These are phyloP conservation scores for Cercospora berteroae DNA, from an alignment of 2,329 filamentous ascomycete species.

Conservation along the genomic window DNA sequence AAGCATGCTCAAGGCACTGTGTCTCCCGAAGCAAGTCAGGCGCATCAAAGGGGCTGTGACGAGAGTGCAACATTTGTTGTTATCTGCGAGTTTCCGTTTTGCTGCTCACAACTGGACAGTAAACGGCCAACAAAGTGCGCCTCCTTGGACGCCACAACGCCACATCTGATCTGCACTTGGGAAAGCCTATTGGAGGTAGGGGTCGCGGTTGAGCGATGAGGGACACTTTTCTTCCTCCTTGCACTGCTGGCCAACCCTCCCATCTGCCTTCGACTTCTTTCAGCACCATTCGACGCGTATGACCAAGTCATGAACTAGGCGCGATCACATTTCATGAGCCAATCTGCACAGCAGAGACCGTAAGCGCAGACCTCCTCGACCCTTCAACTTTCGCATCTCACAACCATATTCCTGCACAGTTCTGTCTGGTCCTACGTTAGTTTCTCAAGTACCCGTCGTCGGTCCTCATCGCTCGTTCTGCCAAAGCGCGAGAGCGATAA, in stretches of 20 bases:
- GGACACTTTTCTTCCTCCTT: constrained; percentile 6
- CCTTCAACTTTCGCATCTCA: background rate
- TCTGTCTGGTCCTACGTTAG: constrained; percentile 54
- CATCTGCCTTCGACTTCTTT: background rate
- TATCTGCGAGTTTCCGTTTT: too few relatives aligned
- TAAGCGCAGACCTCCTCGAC: background rate
- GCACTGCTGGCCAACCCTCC: background rate
- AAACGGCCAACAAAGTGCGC: background rate
- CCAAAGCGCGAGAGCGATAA: constrained; percentile 38
- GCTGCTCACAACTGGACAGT: too few relatives aligned
- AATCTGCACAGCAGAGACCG: constrained; percentile 10
- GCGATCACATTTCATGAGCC: constrained; percentile 6
- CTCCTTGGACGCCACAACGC: background rate
- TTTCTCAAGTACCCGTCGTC: constrained; percentile 48
- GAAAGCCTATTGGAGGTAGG: background rate
- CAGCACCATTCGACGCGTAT: background rate
- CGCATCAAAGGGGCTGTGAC: too few relatives aligned
- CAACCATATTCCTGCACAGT: background rate
- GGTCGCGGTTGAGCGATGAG: background rate
- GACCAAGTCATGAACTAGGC: constrained; percentile 5
- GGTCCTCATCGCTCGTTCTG: constrained; percentile 53
- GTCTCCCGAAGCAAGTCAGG: too few relatives aligned
- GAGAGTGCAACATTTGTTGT: too few relatives aligned
- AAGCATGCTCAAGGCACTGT: too few relatives aligned
- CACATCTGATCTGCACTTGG: background rate